A percentile compares a stretch with the other conserved stretches of the same genome.
These are phyloP conservation scores for Pseudogymnoascus sp. DNA, from an alignment of 2,329 filamentous ascomycete species.

Conservation along the genomic window DNA sequence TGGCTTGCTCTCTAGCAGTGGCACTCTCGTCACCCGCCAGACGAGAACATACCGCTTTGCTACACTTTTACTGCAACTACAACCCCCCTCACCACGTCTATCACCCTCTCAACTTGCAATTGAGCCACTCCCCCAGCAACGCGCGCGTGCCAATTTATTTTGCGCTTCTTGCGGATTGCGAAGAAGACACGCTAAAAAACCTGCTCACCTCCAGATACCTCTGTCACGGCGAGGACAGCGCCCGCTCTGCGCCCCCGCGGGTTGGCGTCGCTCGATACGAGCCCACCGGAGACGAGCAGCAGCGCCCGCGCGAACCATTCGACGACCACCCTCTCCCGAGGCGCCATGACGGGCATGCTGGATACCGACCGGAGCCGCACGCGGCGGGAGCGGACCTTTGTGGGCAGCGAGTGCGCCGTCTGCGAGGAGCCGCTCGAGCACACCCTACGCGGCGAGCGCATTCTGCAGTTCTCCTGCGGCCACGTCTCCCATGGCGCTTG, in stretches of 20 bases:
- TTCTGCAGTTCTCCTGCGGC: slow-evolving; percentile 91
- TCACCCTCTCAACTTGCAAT: neutral
- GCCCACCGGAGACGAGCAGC: neutral
- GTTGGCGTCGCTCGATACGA: neutral
- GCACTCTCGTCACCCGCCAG: neutral
- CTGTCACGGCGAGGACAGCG: neutral
- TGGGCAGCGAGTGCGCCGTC: slow-evolving; percentile 88
- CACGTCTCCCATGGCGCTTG: slow-evolving; percentile 97
- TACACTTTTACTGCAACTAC: neutral
- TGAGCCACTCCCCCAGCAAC: neutral
- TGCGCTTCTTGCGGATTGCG: neutral
- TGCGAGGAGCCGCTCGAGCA: slow-evolving; percentile 96
- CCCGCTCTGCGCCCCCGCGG: neutral
- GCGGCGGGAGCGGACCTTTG: slow-evolving; percentile 85
- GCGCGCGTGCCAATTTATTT: neutral
- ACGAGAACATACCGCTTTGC: neutral
- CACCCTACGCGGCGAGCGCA: slow-evolving; percentile 84
- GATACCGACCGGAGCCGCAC: slow-evolving; percentile 69
- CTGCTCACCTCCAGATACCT: slow-evolving; percentile 4
- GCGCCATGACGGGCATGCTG: slow-evolving; percentile 54
- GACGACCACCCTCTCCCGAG: slow-evolving; percentile 9
- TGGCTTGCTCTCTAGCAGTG: neutral
- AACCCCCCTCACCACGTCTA: neutral
- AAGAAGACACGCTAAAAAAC: neutral
- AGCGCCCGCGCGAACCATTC: neutral